Evolutionary conservation across 2,329 filamentous ascomycete genomes (phyloP).

Genomic region (Aureobasidium sp.): DNA sequence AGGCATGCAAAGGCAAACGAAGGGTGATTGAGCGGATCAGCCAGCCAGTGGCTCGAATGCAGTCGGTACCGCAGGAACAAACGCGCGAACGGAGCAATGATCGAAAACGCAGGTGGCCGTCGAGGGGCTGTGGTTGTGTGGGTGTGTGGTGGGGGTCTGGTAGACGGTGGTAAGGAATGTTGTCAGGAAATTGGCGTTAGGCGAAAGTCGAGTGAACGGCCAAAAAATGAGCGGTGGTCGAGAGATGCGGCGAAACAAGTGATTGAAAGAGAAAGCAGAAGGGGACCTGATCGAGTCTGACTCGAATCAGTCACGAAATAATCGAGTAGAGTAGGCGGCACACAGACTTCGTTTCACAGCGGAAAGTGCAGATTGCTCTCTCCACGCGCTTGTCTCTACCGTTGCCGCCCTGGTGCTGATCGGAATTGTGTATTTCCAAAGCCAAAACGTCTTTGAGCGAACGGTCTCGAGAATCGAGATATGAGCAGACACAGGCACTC

Average conservation of each 20-base stretch:
- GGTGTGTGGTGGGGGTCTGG: neutral
- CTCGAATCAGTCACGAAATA: neutral
- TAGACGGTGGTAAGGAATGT: constrained; percentile 7
- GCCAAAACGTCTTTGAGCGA: constrained; percentile 4
- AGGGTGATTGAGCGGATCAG: neutral
- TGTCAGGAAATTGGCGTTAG: neutral
- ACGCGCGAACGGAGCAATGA: constrained; percentile 3
- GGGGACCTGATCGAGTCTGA: neutral
- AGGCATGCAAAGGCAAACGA: constrained; percentile 12
- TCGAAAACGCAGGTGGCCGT: constrained; percentile 4
- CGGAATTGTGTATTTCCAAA: neutral
- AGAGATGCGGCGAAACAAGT: neutral
- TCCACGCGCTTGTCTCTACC: neutral
- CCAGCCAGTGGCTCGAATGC: neutral
- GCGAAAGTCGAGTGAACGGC: neutral
- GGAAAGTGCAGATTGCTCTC: constrained; percentile 1
- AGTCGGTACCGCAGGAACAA: neutral
- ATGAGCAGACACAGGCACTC: neutral
- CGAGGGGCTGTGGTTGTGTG: neutral
- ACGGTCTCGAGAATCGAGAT: neutral
- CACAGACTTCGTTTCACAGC: constrained; percentile 5
- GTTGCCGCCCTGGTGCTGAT: neutral
- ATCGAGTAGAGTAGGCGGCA: neutral
- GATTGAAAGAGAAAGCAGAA: neutral
- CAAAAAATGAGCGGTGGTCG: constrained; percentile 1